A percentile compares a stretch with the other conserved stretches of the same genome.
phyloP scores from a whole-genome alignment of 805 yeast species.

The Nakazawaea sp. region DNA sequence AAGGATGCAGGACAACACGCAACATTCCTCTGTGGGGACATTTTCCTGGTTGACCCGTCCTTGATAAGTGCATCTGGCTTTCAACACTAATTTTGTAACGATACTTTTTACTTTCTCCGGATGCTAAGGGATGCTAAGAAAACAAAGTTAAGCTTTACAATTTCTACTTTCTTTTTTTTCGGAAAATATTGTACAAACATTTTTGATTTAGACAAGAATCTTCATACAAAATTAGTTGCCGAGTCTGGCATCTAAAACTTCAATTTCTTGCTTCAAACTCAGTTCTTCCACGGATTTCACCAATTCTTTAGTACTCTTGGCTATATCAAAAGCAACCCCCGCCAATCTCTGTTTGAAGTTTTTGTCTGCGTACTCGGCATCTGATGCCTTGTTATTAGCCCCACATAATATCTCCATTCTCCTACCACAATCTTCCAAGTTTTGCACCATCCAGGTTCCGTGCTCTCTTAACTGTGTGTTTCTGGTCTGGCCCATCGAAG shows the following conservation, averaged over 20 bases:
- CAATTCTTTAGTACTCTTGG: constrained; percentile 91
- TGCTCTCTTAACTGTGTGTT: constrained; percentile 82
- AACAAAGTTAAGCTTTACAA: too few relatives aligned
- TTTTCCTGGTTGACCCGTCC: too few relatives aligned
- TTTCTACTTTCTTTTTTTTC: too few relatives aligned
- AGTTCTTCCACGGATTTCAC: constrained; percentile 97
- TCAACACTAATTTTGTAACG: too few relatives aligned
- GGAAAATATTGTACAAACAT: too few relatives aligned
- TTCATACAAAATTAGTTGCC: background rate
- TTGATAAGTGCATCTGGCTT: too few relatives aligned
- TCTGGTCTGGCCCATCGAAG: constrained; percentile 83
- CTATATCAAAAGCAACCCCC: constrained; percentile 93
- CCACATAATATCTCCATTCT: constrained; percentile 72
- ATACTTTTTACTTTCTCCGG: too few relatives aligned
- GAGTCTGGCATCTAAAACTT: constrained; percentile 65
- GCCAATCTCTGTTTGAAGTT: constrained; percentile 91
- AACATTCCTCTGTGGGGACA: too few relatives aligned
- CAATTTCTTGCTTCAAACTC: constrained; percentile 79
- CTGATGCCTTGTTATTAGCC: constrained; percentile 30
- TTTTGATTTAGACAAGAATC: background rate
- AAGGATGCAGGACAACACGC: too few relatives aligned
- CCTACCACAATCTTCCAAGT: constrained; percentile 75
- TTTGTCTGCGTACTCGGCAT: constrained; percentile 72
- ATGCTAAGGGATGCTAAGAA: too few relatives aligned
- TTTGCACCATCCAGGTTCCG: constrained; percentile 86